Conservation (phyloP, 2,329 filamentous ascomycete species). For the Blumeria hordei region DNA sequence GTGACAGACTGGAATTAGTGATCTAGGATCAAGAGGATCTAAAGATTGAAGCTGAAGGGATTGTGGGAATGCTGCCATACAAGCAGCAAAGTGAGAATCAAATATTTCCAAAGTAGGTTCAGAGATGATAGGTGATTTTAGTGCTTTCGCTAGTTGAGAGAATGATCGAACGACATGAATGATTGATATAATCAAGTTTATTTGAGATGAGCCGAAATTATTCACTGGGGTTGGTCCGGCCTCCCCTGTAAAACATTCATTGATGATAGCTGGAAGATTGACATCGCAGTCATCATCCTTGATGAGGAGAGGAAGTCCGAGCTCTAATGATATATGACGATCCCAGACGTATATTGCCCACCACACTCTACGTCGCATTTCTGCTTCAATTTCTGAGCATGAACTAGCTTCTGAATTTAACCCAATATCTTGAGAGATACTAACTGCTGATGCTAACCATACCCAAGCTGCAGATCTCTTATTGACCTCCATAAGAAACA, state of each 20-base stretch:
- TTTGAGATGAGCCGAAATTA: constrained; percentile 28
- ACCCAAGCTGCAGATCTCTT: constrained; percentile 64
- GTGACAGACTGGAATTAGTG: constrained; percentile 50
- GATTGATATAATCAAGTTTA: constrained; percentile 51
- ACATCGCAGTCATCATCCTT: constrained; percentile 77
- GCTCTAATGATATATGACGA: constrained; percentile 53
- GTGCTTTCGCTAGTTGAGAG: constrained; percentile 43
- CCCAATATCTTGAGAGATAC: constrained; percentile 62
- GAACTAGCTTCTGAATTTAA: constrained; percentile 52
- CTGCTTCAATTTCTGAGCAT: constrained; percentile 52
- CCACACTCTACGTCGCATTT: constrained; percentile 76
- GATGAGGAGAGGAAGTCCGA: constrained; percentile 60
- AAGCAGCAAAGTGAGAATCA: constrained; percentile 57
- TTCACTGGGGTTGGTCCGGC: constrained; percentile 27
- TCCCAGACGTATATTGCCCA: constrained; percentile 87
- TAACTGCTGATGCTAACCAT: constrained; percentile 60
- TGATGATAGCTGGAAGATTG: constrained; percentile 50
- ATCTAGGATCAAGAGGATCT: constrained; percentile 45
- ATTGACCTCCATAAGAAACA: constrained; percentile 71
- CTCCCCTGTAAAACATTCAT: constrained; percentile 53
- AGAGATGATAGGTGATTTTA: constrained; percentile 43
- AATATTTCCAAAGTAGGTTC: constrained; percentile 48
- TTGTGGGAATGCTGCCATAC: constrained; percentile 50
- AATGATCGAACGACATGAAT: constrained; percentile 66
- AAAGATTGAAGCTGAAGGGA: constrained; percentile 44